Conservation (phyloP, 2,329 filamentous ascomycete genomes). For the Stachybotrys chartarum region DNA sequence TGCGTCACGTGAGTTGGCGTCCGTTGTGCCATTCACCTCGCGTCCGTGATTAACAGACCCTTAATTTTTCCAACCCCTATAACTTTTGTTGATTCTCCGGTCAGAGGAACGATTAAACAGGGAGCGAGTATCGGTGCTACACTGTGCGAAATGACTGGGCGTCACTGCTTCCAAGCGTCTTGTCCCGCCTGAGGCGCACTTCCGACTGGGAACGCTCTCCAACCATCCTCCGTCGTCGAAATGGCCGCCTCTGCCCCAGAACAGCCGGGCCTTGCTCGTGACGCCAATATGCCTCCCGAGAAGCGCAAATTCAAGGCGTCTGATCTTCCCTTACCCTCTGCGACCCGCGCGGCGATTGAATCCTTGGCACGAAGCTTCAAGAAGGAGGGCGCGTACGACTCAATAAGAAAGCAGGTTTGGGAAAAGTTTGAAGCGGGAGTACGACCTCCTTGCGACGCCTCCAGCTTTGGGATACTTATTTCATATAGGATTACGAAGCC, state of each 20-base stretch:
- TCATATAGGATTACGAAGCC: slow-evolving; percentile 58
- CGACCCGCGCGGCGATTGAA: slow-evolving; percentile 68
- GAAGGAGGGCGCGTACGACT: slow-evolving; percentile 79
- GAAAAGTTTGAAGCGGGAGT: slow-evolving; percentile 67
- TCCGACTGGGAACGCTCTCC: not conserved
- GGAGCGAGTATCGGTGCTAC: not conserved
- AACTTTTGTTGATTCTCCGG: too few species aligned
- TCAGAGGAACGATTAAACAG: too few species aligned
- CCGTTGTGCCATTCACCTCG: too few species aligned
- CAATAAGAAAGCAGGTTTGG: slow-evolving; percentile 69
- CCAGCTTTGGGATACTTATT: not conserved
- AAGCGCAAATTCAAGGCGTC: slow-evolving; percentile 59
- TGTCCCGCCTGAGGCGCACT: not conserved
- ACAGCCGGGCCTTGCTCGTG: slow-evolving; percentile 10
- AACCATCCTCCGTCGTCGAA: not conserved
- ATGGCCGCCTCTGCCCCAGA: slow-evolving; percentile 19
- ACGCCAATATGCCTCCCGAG: slow-evolving; percentile 7
- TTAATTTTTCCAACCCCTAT: too few species aligned
- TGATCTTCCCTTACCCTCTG: slow-evolving; percentile 65
- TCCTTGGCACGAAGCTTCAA: slow-evolving; percentile 74
- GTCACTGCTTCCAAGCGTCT: not conserved
- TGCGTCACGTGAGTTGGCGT: too few species aligned
- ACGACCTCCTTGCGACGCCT: slow-evolving; percentile 18
- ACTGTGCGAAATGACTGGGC: not conserved
- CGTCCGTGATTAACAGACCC: too few species aligned